Conservation (phyloP, 148 eudicot species). For the Vaccinium corymbosum region DNA sequence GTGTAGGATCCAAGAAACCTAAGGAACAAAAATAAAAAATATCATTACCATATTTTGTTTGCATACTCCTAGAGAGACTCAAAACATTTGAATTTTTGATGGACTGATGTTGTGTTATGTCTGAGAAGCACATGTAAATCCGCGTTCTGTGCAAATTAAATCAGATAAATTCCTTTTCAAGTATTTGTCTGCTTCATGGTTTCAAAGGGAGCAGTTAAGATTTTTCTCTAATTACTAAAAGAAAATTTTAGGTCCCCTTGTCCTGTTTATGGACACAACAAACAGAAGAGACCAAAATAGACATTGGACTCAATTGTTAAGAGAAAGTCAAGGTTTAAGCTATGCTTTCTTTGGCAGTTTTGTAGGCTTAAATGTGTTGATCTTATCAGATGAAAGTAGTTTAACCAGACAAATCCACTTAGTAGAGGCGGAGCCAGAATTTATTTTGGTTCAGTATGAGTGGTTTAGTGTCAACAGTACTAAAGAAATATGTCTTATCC, state of each 20-base stretch:
- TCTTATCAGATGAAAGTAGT: background rate
- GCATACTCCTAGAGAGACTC: conserved; percentile 46
- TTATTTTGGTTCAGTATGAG: too few species aligned
- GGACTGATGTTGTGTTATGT: conserved; percentile 13
- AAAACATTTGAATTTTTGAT: conserved; percentile 26
- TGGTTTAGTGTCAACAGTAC: too few species aligned
- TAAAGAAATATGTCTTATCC: too few species aligned
- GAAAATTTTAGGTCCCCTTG: background rate
- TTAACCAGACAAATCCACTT: background rate
- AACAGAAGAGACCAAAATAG: conserved; percentile 14
- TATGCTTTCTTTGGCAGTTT: conserved; percentile 24
- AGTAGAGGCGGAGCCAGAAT: too few species aligned
- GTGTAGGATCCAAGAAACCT: background rate
- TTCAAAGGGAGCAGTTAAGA: conserved; percentile 63
- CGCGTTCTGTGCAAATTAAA: conserved; percentile 42
- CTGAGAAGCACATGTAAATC: conserved; percentile 45
- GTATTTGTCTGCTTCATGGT: conserved; percentile 43
- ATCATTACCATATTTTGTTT: conserved; percentile 26
- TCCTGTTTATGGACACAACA: conserved; percentile 18
- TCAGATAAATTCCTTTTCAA: conserved; percentile 22
- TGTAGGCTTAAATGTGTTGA: background rate
- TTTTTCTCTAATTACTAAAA: conserved; percentile 4
- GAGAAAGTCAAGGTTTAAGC: conserved; percentile 27
- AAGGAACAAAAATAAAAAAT: conserved; percentile 9
- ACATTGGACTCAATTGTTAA: conserved; percentile 6